These are phyloP conservation scores for Boletus insuetus DNA, from an alignment of 768 basidiomycete species.

Conservation along the genomic window DNA sequence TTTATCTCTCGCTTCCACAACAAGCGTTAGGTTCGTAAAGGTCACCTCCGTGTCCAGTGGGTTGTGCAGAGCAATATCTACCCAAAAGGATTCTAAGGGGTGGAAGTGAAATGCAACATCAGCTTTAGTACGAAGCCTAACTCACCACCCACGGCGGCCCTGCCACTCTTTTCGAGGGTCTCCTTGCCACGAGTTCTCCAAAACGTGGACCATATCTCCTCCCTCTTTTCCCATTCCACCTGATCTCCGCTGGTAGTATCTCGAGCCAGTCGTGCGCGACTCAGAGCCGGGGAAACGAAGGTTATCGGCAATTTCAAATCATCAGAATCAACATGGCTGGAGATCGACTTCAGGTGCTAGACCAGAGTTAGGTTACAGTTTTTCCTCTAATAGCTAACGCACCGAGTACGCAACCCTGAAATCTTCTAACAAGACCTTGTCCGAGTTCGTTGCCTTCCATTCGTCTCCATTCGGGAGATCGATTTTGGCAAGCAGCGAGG, in stretches of 20 bases:
- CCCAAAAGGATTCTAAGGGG: conserved; percentile 66
- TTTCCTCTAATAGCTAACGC: conserved; percentile 17
- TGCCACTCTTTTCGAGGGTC: conserved; percentile 50
- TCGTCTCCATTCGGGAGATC: conserved; percentile 22
- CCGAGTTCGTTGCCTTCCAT: conserved; percentile 40
- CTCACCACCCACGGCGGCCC: conserved; percentile 64
- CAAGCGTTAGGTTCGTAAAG: conserved; percentile 57
- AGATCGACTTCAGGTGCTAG: conserved; percentile 71
- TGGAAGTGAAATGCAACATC: not conserved
- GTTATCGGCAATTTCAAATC: conserved; percentile 63
- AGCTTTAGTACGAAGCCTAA: not conserved
- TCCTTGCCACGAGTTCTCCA: conserved; percentile 56
- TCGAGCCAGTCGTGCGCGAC: conserved; percentile 54
- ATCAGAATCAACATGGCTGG: conserved; percentile 39
- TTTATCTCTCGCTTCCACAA: conserved; percentile 40
- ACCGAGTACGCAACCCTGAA: conserved; percentile 86
- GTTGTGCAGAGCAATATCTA: conserved; percentile 68
- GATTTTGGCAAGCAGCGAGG: conserved; percentile 16
- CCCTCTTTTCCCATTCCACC: conserved; percentile 59
- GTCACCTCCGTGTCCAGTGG: conserved; percentile 74
- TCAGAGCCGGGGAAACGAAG: conserved; percentile 59
- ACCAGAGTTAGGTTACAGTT: not conserved
- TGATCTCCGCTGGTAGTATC: conserved; percentile 44
- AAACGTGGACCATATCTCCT: conserved; percentile 63
- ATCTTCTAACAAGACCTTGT: conserved; percentile 81